A percentile compares a stretch with the other conserved stretches of the same genome.
Evolutionary conservation across 495 filamentous ascomycete species (phyloP).

Genomic region (Talaromyces wortmannii): DNA sequence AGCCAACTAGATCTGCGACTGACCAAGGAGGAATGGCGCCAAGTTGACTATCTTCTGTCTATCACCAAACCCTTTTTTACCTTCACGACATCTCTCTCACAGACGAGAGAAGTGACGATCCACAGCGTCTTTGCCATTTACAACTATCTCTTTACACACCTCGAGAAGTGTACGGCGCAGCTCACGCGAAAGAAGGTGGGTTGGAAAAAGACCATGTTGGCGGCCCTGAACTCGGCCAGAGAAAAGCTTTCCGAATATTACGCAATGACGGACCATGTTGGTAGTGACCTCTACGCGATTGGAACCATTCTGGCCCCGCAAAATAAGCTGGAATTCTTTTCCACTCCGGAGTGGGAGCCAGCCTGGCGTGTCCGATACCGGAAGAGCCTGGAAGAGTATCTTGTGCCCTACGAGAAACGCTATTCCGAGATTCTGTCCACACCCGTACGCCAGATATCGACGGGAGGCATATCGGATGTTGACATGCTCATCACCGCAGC

Average conservation of each 20-base stretch:
- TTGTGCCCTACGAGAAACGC: not conserved
- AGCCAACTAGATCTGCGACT: constrained; percentile 4
- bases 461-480: not conserved
- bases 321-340: constrained; percentile 18
- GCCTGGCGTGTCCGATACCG: not conserved
- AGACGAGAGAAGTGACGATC: constrained; percentile 10
- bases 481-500: not conserved
- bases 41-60: constrained; percentile 14
- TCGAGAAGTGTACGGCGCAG: constrained; percentile 3
- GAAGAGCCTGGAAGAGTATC: not conserved
- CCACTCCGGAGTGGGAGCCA: not conserved
- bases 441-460: not conserved
- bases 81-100: constrained; percentile 6
- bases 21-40: constrained; percentile 8
- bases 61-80: constrained; percentile 9
- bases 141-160: constrained; percentile 7
- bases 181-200: constrained; percentile 6
- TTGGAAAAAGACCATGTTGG: constrained; percentile 11
- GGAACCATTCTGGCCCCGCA: constrained; percentile 10
- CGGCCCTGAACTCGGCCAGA: not conserved
- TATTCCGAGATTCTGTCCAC: not conserved
- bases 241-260: constrained; percentile 14
- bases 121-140: constrained; percentile 12
- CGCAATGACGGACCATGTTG: constrained; percentile 1
- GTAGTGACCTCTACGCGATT: constrained; percentile 12